Base-by-base conservation (phyloP, 306 rosid species). In the Casuarina glauca region DNA sequence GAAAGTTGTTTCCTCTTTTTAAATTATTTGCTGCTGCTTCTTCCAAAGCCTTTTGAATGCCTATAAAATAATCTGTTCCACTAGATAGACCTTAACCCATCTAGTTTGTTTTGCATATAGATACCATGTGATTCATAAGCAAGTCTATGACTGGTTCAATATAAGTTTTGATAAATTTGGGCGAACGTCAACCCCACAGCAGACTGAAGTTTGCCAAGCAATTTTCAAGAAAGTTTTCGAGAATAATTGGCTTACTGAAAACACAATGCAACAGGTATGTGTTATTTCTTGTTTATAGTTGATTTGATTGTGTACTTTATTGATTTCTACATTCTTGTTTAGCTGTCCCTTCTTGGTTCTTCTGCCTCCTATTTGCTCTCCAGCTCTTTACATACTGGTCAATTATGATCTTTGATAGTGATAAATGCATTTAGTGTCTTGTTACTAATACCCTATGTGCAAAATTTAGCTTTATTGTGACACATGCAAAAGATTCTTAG, bases 131-230 rank as follows among this genome's bases (percentile, higher is more conserved):
- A 91, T 92, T 86, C 98, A 95, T 78, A 89, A 75, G 78, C 86
- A 92, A 55, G 97, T 95, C 48, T 95, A 95, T 52, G 48, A 91
- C 48, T 95, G 98, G 98, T 95, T 95, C 76, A 80, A 87, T 62
- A 95, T 95, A 46, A 91, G 90, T 80, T 95, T 92, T 79, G 98
- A 95, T 75, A 86, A 92, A 78, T 95, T 95, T 86, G 98, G 98
- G 36, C 91, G 98, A n/a, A 95, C 98, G 1, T 95, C 98, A 0
- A 2, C 84, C 36, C 93, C 97, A 10, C 85, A 91, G 79, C 98
- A 95, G 68, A 92, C 98, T 6, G 97, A 95, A 82, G 90, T 89
- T 75, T 95, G 98, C 80, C 97, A 95, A 82, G 93, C 84, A 45
- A 91, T 95, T 80, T 95, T 92, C 78, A 85, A 82, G 71, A 91